phyloP scores from a whole-genome alignment of 2,329 filamentous ascomycete species.

The Pseudocercospora pini-densiflorae region DNA sequence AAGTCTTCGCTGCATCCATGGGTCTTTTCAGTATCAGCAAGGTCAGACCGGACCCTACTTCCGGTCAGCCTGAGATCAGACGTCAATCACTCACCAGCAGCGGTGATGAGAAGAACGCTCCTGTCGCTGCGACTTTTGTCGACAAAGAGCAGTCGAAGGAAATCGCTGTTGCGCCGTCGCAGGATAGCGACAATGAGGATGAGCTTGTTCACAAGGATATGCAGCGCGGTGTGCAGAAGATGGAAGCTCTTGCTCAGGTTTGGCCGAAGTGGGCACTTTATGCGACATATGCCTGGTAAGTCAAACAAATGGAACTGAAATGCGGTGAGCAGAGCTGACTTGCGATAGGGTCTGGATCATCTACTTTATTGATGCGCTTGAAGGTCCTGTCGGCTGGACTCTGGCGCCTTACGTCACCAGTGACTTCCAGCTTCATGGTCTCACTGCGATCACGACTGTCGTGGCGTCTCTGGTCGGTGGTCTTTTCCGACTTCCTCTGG shows the following conservation, averaged over 20 bases:
- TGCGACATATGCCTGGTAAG: slow-evolving; percentile 22
- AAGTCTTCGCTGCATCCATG: slow-evolving; percentile 1
- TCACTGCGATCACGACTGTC: slow-evolving; percentile 43
- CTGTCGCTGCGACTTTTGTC: slow-evolving; percentile 2
- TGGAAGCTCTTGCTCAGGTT: slow-evolving; percentile 26
- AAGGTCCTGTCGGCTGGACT: slow-evolving; percentile 31
- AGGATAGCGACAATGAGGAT: slow-evolving; percentile 26
- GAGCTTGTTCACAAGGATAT: slow-evolving; percentile 24
- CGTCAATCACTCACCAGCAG: neutral
- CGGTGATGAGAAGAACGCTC: neutral
- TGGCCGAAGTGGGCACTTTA: slow-evolving; percentile 25
- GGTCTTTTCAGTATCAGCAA: slow-evolving; percentile 17
- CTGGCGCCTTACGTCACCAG: slow-evolving; percentile 48
- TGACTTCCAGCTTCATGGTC: slow-evolving; percentile 40
- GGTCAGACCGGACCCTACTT: slow-evolving; percentile 12
- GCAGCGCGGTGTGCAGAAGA: slow-evolving; percentile 27
- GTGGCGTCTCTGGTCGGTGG: slow-evolving; percentile 44
- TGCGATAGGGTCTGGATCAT: slow-evolving; percentile 50
- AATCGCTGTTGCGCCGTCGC: slow-evolving; percentile 15
- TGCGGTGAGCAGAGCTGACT: neutral
- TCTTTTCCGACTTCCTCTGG: slow-evolving; percentile 43
- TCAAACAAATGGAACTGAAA: too few relatives aligned
- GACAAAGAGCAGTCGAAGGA: slow-evolving; percentile 20
- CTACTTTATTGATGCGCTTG: slow-evolving; percentile 55
- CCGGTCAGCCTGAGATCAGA: slow-evolving; percentile 16